These are phyloP conservation scores for Casaregolazyma suthepensis DNA, from an alignment of 1,139 yeast species.

Conservation along the genomic window DNA sequence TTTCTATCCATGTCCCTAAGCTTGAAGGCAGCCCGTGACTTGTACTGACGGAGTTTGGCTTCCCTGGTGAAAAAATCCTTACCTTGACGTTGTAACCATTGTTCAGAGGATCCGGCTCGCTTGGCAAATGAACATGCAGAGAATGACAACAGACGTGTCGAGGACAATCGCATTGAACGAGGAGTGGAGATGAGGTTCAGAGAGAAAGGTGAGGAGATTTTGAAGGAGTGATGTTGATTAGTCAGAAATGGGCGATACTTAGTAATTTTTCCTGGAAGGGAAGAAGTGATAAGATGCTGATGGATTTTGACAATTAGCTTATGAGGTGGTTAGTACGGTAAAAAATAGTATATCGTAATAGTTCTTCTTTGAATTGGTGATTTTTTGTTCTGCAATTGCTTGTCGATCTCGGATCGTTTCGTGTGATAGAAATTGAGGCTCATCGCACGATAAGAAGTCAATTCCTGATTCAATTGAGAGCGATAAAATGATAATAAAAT, in stretches of 20 bases:
- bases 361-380: too few relatives aligned
- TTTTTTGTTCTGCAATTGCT: too few relatives aligned
- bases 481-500: too few relatives aligned
- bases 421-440: background rate
- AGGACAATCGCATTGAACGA: background rate
- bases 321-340: background rate
- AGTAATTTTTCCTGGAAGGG: too few relatives aligned
- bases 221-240: background rate
- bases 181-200: background rate
- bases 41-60: conserved; percentile 56
- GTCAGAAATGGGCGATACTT: background rate
- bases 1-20: conserved; percentile 57
- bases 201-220: background rate
- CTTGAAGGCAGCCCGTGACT: conserved; percentile 90
- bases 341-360: too few relatives aligned
- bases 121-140: conserved; percentile 3
- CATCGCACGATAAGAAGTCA: background rate
- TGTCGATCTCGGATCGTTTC: background rate
- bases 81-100: conserved; percentile 71
- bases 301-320: too few relatives aligned
- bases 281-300: too few relatives aligned
- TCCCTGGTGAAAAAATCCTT: conserved; percentile 59
- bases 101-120: conserved; percentile 43
- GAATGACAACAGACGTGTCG: background rate
- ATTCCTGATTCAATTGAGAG: too few relatives aligned